Evolutionary conservation across 768 basidiomycete species (phyloP).

Genomic region (Crepidotus variabilis): DNA sequence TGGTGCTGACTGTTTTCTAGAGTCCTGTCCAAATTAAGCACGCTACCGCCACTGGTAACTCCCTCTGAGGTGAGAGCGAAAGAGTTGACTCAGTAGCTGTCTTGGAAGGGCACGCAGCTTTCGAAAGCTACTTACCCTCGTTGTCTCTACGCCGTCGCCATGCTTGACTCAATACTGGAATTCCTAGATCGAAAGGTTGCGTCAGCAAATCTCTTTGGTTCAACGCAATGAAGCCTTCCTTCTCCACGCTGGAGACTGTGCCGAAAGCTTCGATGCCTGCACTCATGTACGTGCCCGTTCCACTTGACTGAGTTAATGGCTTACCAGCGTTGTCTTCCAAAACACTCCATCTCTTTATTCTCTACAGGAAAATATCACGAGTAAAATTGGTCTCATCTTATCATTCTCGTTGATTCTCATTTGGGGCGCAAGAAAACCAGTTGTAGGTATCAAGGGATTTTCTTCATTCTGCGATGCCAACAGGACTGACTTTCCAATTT

Average conservation of each 20-base stretch:
- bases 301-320: too few relatives aligned
- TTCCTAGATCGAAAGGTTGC: slow-evolving; percentile 73
- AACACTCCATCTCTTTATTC: slow-evolving; percentile 6
- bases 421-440: slow-evolving; percentile 91
- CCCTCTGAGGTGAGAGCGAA: slow-evolving; percentile 72
- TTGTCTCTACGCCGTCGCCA: slow-evolving; percentile 7
- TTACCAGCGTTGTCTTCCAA: background rate
- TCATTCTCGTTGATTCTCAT: slow-evolving; percentile 94
- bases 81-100: slow-evolving; percentile 4
- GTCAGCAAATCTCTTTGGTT: slow-evolving; percentile 75
- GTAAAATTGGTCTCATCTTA: slow-evolving; percentile 86
- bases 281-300: slow-evolving; percentile 70
- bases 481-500: background rate
- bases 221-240: slow-evolving; percentile 89
- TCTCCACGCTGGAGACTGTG: slow-evolving; percentile 96
- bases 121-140: slow-evolving; percentile 16
- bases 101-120: too few relatives aligned
- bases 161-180: background rate
- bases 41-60: slow-evolving; percentile 87
- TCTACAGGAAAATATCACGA: slow-evolving; percentile 75
- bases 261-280: slow-evolving; percentile 92
- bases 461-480: background rate
- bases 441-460: slow-evolving; percentile 47
- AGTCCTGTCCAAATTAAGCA: slow-evolving; percentile 72
- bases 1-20: slow-evolving; percentile 28